Evolutionary conservation across 2,329 filamentous ascomycete species (phyloP), one percentile per base, ranked within the genome.

Genomic region (Exophiala calicioides): DNA sequence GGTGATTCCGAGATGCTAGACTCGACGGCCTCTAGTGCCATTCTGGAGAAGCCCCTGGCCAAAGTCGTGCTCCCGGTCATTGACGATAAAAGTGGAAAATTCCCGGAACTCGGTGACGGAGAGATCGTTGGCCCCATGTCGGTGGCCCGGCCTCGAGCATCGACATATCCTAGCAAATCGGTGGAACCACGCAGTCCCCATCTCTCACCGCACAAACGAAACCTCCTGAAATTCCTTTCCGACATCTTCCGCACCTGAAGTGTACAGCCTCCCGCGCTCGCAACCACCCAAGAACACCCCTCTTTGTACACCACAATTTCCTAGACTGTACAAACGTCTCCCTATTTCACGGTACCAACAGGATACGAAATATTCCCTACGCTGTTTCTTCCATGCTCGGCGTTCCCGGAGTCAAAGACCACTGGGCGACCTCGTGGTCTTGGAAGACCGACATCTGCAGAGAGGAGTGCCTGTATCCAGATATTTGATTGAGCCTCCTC

Each of bases 81-180:
- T 18, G 64, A 72, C 46, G 68, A 72, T 53, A 67, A 86, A 42
- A 52, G 44, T 53, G 85, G 86, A 62, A 95, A 96, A 67, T 96
- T 95, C 61, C 90, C 90, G 18, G 82, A 85, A 58, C 80, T 91
- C 23, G 90, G 90, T 41, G 90, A 95, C 60, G 85, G 90, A 59
- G 90, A 95, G 66, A 94, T 96, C 63, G 89, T 96, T 33, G 90
- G 90, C 1, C 90, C 90, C 5, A 95, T 96, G 90, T 81, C 65
- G n/a, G 70, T 72, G 24, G 69, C 65, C 4, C 68, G 68, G 2
- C 51, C 57, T 16, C 45, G 53, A 13, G 34, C 43, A 16, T 23
- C 39, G n/a, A 63, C 62, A 5, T 36, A 37, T 31, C 49, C 23
- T 18, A 44, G 27, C 43, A 56, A 37, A 47, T 57, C 54, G 13